Base-by-base conservation (phyloP, 331 rosid species). In the Prunus yedoensis region DNA sequence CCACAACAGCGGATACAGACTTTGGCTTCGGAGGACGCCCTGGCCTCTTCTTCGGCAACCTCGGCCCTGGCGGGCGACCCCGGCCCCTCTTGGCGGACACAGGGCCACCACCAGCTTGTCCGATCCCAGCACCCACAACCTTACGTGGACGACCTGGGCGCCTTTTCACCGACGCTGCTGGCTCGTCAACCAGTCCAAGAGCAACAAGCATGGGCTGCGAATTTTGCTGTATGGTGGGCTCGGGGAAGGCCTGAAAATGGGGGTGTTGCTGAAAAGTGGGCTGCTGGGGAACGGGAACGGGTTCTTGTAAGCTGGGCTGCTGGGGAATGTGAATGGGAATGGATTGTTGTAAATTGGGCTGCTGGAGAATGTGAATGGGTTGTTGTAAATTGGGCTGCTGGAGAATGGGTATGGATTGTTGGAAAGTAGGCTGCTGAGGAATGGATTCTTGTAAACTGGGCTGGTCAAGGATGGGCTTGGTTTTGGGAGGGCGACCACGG, bases 401-500 rank as follows among this genome's bases (percentile, higher is more conserved):
- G 6, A 62, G 47, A 38, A 46, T n/a, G 5, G 46, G 67, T 6
- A 62, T 18, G 1, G 72, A 25, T 11, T 70, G 78, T 7, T 74
- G 28, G 38, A 49, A 17, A 35, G n/a, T 18, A 21, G 52, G 57
- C 65, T 27, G 76, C 5, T 43, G 47, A 13, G 71, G 25, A 50
- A 49, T 30, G 17, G 74, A 54, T 11, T 59, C 51, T 12, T 72
- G 21, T 25, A 35, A 5, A 50, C 79, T 81, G 56, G 79, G 77
- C 62, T 54, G 80, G 18, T 49, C 49, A 27, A 30, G 47, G 30
- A 14, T 61, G 1, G 71, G 78, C 52, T 62, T 85, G 81, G 74
- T 81, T 70, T 89, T 90, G 2, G 95, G 91, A 1, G 98, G 98
- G 0, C 96, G 85, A 0, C 96, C 96, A 0, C 93, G 89, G 59